Evolutionary conservation across 2,329 filamentous ascomycete genomes (phyloP), one percentile per base, ranked within the genome.

Genomic region (Phaeosphaeria sp.): DNA sequence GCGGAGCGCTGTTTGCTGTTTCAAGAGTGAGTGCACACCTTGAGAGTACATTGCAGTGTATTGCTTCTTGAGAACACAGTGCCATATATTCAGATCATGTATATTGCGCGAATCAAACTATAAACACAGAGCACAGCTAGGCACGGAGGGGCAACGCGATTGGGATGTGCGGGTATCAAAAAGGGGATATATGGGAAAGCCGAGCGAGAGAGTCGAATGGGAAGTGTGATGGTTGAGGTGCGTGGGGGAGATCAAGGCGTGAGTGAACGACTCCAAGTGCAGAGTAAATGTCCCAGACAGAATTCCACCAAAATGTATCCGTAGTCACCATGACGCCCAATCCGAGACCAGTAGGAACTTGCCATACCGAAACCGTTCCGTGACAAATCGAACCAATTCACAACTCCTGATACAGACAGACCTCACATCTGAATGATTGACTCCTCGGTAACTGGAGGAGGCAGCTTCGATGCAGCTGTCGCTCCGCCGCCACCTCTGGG

Each of bases 401-500:
- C 30, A 36, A 36, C n/a, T 20, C 41, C n/a, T 43, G 9, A 10
- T n/a, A 7, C 41, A 43, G 20, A 43, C 15, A 43, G 6, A 36
- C 13, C 30, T 15, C 15, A 46, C 43, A 46, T 46, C 43, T 46
- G 21, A 10, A 25, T 27, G 15, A 49, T 5, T 5, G 25, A 15
- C 27, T 43, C 36, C 25, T 52, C 39, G 5, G 22, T 52, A 33
- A 52, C 27, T 1, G 46, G 17, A 15, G 27, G 18, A 25, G 51
- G 30, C 46, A 53, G 18, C 43, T 47, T 53, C 7, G 43, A 6
- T 3, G 25, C 22, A n/a, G 33, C 52, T 47, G 54, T 30, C 30
- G 47, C 55, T 41, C 23, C 42, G 20, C 30, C 51, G 17, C 56
- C 54, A 9, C 54, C 54, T 49, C 65, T 72, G 0, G 87, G 87